Base-by-base conservation (phyloP, 306 rosid species). In the Adenanthera pavonina region DNA sequence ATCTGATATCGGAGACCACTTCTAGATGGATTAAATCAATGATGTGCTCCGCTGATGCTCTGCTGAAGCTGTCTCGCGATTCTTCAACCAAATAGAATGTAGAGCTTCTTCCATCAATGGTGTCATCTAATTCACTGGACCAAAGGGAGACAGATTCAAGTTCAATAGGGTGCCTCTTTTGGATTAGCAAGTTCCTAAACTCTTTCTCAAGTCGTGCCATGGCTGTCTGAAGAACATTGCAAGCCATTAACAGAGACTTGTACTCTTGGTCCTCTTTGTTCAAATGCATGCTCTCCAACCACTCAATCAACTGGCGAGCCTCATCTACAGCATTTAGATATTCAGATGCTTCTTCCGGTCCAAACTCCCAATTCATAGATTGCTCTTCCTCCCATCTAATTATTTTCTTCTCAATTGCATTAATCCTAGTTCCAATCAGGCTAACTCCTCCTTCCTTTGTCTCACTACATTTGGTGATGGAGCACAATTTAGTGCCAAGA, bases 151-250 rank as follows among this genome's bases (percentile, higher is more conserved):
- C 85, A 15, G 83, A 92, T 70, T 95, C 97, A 0, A 89, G 92
- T 81, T 90, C 97, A 84, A 88, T 86, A 47, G 94, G 92, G 70
- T 90, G 97, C 88, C 90, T 87, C 64, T 92, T 91, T 81, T 80
- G 88, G 78, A 88, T 81, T 78, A 95, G 90, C 91, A 95, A 79
- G 84, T 87, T 72, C 74, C 85, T 84, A 68, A 95, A 92, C 86
- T 95, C 97, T 69, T 91, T 97, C 77, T 92, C 98, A 13, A 95
- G 92, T 81, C 91, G 84, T 1, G 88, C 89, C 98, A 95, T 95
- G 5, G 98, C 95, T 3, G 88, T 90, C 78, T 95, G 98, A 79
- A 95, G 97, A 83, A 92, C 89, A 80, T 83, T 95, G 70, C 87
- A 85, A 53, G 92, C 97, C 84, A 78, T 89, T 56, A 83, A 77